Conservation (phyloP, 1,284 basidiomycete genomes). For the Rhizopogon parksii region DNA sequence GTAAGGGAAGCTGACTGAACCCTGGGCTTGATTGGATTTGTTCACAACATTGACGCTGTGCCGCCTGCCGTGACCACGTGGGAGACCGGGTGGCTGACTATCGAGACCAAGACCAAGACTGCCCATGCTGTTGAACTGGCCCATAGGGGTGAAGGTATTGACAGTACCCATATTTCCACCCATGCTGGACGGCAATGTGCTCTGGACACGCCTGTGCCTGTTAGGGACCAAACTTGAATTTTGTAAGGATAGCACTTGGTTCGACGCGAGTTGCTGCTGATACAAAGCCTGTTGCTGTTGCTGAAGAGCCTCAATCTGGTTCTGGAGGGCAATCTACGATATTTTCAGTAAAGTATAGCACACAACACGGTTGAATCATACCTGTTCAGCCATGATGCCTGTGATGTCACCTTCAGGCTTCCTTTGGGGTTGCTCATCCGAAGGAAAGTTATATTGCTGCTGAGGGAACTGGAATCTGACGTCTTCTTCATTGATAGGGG, state of each 20-base stretch:
- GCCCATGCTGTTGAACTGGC: constrained; percentile 57
- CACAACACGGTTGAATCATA: constrained; percentile 24
- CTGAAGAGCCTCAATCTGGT: constrained; percentile 85
- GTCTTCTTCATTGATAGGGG: constrained; percentile 74
- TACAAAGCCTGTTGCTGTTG: constrained; percentile 85
- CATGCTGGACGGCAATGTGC: constrained; percentile 65
- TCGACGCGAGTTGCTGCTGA: constrained; percentile 78
- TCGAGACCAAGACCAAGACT: constrained; percentile 58
- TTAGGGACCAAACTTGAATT: constrained; percentile 63
- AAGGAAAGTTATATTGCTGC: constrained; percentile 39
- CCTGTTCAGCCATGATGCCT: constrained; percentile 88
- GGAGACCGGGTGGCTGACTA: constrained; percentile 55
- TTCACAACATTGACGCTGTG: constrained; percentile 93
- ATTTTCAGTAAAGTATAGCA: constrained; percentile 10
- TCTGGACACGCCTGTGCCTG: constrained; percentile 84
- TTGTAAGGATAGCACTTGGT: constrained; percentile 65
- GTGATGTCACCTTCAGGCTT: constrained; percentile 69
- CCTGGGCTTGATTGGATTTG: constrained; percentile 47
- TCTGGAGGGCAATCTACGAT: constrained; percentile 78
- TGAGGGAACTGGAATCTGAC: constrained; percentile 77
- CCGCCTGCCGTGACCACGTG: constrained; percentile 83
- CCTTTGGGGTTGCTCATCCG: constrained; percentile 44
- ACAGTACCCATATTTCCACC: constrained; percentile 35
- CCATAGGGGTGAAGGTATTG: constrained; percentile 51
- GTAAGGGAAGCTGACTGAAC: constrained; percentile 49